These are phyloP conservation scores for Populus hybrid DNA, from an alignment of 441 rosid species.

Conservation along the genomic window DNA sequence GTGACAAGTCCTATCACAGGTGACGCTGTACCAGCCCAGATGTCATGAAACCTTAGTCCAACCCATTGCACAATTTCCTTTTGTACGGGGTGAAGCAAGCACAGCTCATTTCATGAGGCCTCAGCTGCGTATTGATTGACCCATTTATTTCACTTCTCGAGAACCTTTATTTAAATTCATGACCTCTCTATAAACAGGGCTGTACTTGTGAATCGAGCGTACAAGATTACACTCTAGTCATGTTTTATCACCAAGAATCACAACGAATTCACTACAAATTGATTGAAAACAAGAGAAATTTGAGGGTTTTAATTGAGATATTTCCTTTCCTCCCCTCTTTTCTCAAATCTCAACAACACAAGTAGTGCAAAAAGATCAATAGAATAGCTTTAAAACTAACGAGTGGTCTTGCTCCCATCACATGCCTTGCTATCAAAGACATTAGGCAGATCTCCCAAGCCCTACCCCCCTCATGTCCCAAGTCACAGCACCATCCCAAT, in stretches of 20 bases:
- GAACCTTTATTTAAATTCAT: background rate
- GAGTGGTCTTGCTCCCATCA: background rate
- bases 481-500: background rate
- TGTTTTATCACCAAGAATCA: too few species aligned
- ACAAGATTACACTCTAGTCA: background rate
- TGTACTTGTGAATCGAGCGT: too few species aligned
- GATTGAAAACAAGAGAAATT: background rate
- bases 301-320: background rate
- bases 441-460: background rate
- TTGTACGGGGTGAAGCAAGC: background rate
- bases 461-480: background rate
- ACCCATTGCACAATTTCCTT: background rate
- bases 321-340: background rate
- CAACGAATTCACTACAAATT: too few species aligned
- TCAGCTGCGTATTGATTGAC: background rate
- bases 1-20: background rate
- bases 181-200: background rate
- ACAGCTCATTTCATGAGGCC: background rate
- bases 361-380: too few species aligned
- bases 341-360: background rate
- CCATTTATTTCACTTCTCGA: background rate
- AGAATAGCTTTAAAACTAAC: background rate
- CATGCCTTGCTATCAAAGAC: background rate
- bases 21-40: background rate
- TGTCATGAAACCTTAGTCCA: background rate